Conservation (phyloP, 352 stramenopile species). For the Globisporangium acanthophoron region DNA sequence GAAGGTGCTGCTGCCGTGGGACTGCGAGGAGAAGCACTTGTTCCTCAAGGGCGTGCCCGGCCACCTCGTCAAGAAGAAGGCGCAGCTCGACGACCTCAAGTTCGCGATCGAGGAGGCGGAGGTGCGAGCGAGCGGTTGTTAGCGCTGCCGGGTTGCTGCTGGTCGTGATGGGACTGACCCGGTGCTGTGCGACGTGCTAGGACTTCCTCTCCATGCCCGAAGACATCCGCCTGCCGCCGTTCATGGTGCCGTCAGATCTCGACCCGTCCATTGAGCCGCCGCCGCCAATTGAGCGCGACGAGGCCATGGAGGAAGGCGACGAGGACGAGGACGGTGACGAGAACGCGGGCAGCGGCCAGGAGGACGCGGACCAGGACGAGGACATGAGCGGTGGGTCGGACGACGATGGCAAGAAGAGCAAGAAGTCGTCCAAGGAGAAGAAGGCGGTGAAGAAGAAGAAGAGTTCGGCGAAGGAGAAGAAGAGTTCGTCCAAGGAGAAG, state of each 20-base stretch:
- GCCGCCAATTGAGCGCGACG: conserved; percentile 25
- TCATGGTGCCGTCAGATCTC: conserved; percentile 81
- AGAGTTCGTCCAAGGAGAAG: conserved; percentile 12
- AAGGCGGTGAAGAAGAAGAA: conserved; percentile 24
- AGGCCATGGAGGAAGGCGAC: conserved; percentile 22
- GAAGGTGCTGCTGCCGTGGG: conserved; percentile 60
- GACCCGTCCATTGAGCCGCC: conserved; percentile 68
- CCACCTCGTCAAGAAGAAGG: conserved; percentile 69
- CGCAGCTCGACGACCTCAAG: conserved; percentile 34
- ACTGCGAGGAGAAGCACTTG: conserved; percentile 60
- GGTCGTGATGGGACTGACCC: not conserved
- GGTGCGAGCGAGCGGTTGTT: conserved; percentile 9
- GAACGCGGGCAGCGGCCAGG: conserved; percentile 7
- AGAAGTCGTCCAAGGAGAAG: conserved; percentile 26
- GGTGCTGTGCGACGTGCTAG: conserved; percentile 12
- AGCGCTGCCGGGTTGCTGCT: not conserved
- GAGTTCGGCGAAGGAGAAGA: conserved; percentile 18
- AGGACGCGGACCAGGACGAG: conserved; percentile 12
- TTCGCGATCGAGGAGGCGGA: conserved; percentile 59
- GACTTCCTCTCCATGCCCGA: conserved; percentile 74
- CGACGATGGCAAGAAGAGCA: conserved; percentile 21
- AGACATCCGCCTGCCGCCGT: conserved; percentile 61
- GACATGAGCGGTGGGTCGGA: conserved; percentile 18
- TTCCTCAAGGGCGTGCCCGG: conserved; percentile 66
- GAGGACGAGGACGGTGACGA: conserved; percentile 19